Evolutionary conservation across 768 basidiomycete genomes (phyloP).

Genomic region (Suillus sp.): DNA sequence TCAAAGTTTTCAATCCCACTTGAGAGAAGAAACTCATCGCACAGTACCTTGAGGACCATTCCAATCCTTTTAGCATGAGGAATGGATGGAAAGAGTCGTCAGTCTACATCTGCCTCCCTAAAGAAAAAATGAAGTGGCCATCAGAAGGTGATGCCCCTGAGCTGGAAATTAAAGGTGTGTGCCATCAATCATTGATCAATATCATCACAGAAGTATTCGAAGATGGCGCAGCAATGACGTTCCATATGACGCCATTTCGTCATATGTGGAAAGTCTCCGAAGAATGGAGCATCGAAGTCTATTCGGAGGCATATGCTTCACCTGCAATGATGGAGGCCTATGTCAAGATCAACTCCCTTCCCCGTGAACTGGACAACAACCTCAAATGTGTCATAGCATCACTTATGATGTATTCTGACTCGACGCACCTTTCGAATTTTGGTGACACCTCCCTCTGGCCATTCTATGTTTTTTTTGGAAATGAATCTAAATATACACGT

Average conservation of each 20-base stretch:
- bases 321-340: constrained; percentile 6
- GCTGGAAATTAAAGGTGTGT: constrained; percentile 3
- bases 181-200: constrained; percentile 7
- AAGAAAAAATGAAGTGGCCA: constrained; percentile 3
- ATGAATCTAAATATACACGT: constrained; percentile 19
- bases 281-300: not conserved
- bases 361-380: constrained; percentile 12
- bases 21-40: not conserved
- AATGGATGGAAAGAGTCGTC: constrained; percentile 14
- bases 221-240: not conserved
- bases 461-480: constrained; percentile 20
- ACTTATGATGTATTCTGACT: constrained; percentile 28
- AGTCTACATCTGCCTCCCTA: constrained; percentile 10
- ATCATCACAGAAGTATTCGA: constrained; percentile 9
- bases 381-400: constrained; percentile 19
- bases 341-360: constrained; percentile 14
- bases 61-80: constrained; percentile 8
- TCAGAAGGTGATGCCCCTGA: constrained; percentile 5
- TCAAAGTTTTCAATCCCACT: constrained; percentile 21
- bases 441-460: constrained; percentile 20
- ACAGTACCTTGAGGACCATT: not conserved
- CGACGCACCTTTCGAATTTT: constrained; percentile 25
- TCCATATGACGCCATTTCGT: constrained; percentile 30
- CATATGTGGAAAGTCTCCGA: constrained; percentile 21
- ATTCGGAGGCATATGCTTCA: constrained; percentile 6